phyloP scores from a whole-genome alignment of 768 basidiomycete genomes.

The Vararia minispora region DNA sequence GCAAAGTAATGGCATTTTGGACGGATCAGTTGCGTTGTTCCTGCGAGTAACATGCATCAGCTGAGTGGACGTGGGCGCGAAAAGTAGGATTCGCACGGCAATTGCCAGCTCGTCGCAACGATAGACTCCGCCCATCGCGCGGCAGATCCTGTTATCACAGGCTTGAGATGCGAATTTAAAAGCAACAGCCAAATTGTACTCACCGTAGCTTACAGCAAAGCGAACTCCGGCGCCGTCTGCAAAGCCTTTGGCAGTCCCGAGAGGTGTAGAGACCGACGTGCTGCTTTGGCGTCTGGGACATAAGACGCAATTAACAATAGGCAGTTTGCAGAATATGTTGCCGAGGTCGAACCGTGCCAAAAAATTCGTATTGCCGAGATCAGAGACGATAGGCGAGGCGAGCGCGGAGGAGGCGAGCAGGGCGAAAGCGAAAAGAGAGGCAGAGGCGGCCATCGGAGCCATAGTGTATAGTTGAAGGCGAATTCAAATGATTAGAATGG shows the following conservation, averaged over 20 bases:
- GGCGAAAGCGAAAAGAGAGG: constrained; percentile 23
- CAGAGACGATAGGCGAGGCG: constrained; percentile 21
- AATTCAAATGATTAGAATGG: too few species aligned
- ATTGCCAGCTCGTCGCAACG: constrained; percentile 41
- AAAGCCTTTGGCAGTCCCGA: constrained; percentile 48
- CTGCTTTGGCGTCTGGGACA: constrained; percentile 28
- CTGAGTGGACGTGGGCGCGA: too few species aligned
- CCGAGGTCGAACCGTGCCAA: constrained; percentile 1
- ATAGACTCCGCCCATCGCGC: constrained; percentile 49
- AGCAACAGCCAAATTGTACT: too few species aligned
- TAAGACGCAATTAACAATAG: constrained; percentile 29
- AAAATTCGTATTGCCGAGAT: constrained; percentile 4
- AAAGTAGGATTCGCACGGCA: constrained; percentile 57
- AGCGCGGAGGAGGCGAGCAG: constrained; percentile 19
- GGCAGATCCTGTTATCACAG: too few species aligned
- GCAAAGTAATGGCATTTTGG: constrained; percentile 57
- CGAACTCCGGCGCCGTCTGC: constrained; percentile 38
- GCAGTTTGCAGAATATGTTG: constrained; percentile 35
- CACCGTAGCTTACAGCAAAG: constrained; percentile 62
- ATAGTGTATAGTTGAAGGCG: constrained; percentile 6
- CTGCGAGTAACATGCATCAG: constrained; percentile 26
- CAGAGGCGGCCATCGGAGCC: constrained; percentile 24
- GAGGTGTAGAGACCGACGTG: constrained; percentile 29
- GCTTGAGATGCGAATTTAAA: too few species aligned
- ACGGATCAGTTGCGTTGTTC: constrained; percentile 36